These are phyloP conservation scores for Sugiyamaella lignohabitans DNA, from an alignment of 805 yeast genomes.

Conservation along the genomic window DNA sequence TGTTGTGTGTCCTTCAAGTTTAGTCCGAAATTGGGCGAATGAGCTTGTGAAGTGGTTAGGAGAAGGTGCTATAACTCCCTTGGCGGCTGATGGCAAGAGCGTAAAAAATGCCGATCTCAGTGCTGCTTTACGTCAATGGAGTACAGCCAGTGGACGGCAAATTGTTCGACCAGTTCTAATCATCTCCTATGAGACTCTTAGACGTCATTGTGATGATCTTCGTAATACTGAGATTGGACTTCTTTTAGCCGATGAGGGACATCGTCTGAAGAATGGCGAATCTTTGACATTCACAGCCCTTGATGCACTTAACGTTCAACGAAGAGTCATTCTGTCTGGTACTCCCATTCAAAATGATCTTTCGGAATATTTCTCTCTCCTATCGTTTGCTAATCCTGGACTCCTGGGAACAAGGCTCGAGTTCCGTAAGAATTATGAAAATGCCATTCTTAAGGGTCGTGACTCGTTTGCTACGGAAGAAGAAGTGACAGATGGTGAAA, in stretches of 20 bases:
- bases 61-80: constrained; percentile 76
- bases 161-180: constrained; percentile 90
- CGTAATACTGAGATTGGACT: constrained; percentile 77
- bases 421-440: constrained; percentile 78
- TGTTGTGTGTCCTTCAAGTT: constrained; percentile 90
- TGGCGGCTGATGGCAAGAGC: constrained; percentile 84
- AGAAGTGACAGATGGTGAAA: constrained; percentile 64
- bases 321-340: constrained; percentile 90
- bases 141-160: constrained; percentile 76
- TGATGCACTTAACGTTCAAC: constrained; percentile 71
- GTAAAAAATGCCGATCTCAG: constrained; percentile 66
- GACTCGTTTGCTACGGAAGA: constrained; percentile 84
- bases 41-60: constrained; percentile 95
- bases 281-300: constrained; percentile 85
- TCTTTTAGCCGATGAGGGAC: constrained; percentile 82
- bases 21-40: constrained; percentile 96
- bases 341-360: constrained; percentile 96
- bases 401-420: constrained; percentile 77
- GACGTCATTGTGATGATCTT: constrained; percentile 74
- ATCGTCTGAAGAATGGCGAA: constrained; percentile 79
- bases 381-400: constrained; percentile 93
- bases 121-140: constrained; percentile 72
- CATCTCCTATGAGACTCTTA: constrained; percentile 86
- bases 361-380: constrained; percentile 83
- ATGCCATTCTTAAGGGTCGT: constrained; percentile 72